Evolutionary conservation across 495 filamentous ascomycete genomes (phyloP), one percentile per base, ranked within the genome.

Genomic region (Penicillium arizonense): DNA sequence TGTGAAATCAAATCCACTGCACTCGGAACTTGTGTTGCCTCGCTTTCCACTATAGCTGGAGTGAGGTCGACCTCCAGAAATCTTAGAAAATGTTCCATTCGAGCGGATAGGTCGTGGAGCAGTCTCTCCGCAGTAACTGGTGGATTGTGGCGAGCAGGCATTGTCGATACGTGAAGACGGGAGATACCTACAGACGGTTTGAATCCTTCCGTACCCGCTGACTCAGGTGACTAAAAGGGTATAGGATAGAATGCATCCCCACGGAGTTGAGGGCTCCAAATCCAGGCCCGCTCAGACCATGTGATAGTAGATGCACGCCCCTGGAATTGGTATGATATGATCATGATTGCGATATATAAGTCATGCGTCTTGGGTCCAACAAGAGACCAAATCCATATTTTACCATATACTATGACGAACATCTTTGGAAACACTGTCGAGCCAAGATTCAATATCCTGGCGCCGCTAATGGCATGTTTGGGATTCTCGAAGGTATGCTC

Each of bases 171-270:
- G 23, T 43, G 40, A 43, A 43, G 9, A 18, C 23, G 26, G 40
- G 40, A 43, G 11, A 43, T n/a, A 43, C 40, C 20, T 43, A 12
- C 3, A 12, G 23, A 8, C 28, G 23, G 40, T 13, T 28, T 20
- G 40, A 28, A 21, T 43, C 10, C 40, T 28, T 4, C 21, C 14
- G 21, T 28, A 23, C 40, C 40, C 1, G 40, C 40, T 43, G 40
- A 43, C 40, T 43, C 40, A 43, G 40, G 40, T 43, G 21, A 28
- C 40, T 6, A 43, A 43, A 43, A 24, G 40, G 40, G 40, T 43
- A 43, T 43, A 43, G 40, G 13, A 43, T 43, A 43, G 40, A 43
- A 43, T 43, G 40, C 10, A 43, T 28, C 23, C 40, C 40, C 40
- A 43, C 23, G 26, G 40, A 43, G 40, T 13, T 43, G 21, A 13